These are phyloP conservation scores for Penicillium daleae DNA, from an alignment of 495 filamentous ascomycete genomes.

Conservation along the genomic window DNA sequence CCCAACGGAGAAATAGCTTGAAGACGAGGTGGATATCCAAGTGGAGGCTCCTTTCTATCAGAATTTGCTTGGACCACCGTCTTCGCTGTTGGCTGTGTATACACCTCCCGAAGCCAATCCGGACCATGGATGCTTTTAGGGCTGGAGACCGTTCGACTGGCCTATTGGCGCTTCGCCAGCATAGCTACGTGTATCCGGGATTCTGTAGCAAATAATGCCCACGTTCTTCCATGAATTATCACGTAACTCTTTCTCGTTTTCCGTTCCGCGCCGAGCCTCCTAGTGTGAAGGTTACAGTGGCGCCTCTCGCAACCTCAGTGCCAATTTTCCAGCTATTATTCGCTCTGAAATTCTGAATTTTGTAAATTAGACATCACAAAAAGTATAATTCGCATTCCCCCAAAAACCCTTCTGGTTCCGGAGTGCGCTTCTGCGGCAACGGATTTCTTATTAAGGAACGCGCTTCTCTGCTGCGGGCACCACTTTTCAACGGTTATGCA, in stretches of 20 bases:
- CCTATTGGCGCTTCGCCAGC: too few species aligned
- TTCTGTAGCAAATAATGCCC: background rate
- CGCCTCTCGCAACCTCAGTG: background rate
- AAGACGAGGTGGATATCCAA: background rate
- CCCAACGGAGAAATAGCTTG: background rate
- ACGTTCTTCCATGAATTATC: background rate
- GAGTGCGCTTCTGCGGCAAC: background rate
- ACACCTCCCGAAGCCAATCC: background rate
- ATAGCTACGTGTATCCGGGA: background rate
- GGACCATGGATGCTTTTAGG: constrained; percentile 1
- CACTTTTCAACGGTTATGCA: background rate
- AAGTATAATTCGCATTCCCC: background rate
- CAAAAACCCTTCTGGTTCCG: background rate
- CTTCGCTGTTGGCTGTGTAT: background rate
- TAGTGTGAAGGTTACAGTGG: background rate
- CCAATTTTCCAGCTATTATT: background rate
- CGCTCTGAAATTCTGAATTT: background rate
- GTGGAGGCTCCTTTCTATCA: background rate
- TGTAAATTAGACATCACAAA: background rate
- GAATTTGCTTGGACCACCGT: background rate
- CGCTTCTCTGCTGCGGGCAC: background rate
- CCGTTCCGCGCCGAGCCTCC: background rate
- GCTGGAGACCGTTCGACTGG: too few species aligned
- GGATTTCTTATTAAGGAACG: background rate
- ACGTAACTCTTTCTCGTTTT: background rate